Percentiles rank a stretch among this genome's conserved stretches.
Evolutionary conservation across 2,329 filamentous ascomycete genomes (phyloP).

Genomic region (Fusarium armeniacum): DNA sequence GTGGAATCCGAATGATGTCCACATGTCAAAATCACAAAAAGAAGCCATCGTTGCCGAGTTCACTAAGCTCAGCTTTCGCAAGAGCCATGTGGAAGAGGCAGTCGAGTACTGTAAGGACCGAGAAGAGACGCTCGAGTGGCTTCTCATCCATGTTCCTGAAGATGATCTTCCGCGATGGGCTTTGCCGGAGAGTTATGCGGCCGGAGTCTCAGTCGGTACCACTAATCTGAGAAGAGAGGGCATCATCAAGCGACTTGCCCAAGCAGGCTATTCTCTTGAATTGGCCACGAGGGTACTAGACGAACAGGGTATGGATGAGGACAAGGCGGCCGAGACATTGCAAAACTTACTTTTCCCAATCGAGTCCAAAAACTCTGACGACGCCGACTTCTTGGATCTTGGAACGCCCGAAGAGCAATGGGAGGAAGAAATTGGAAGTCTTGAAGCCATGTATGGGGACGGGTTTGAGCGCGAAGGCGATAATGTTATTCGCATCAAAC

Average conservation of each 20-base stretch:
- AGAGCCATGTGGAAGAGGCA: slow-evolving; percentile 90
- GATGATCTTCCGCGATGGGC: slow-evolving; percentile 96
- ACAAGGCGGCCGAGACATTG: slow-evolving; percentile 81
- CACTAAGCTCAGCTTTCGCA: slow-evolving; percentile 84
- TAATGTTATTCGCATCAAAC: slow-evolving; percentile 77
- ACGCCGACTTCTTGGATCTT: slow-evolving; percentile 62
- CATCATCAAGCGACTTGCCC: slow-evolving; percentile 83
- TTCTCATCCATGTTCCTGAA: slow-evolving; percentile 95
- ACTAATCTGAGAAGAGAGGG: slow-evolving; percentile 85
- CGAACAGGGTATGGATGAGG: slow-evolving; percentile 78
- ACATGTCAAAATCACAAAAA: slow-evolving; percentile 71
- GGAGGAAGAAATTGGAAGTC: slow-evolving; percentile 86
- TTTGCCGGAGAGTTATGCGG: slow-evolving; percentile 90
- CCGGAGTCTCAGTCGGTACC: slow-evolving; percentile 87
- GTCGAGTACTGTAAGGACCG: slow-evolving; percentile 88
- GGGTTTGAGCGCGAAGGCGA: slow-evolving; percentile 72
- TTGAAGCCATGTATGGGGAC: slow-evolving; percentile 89
- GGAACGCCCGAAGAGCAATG: slow-evolving; percentile 75
- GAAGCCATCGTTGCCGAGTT: slow-evolving; percentile 79
- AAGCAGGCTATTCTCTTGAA: slow-evolving; percentile 87
- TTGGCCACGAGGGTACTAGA: slow-evolving; percentile 85
- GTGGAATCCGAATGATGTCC: slow-evolving; percentile 87
- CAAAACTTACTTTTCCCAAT: slow-evolving; percentile 66
- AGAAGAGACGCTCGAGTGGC: slow-evolving; percentile 94
- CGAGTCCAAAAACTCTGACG: slow-evolving; percentile 17